Evolutionary conservation across 176 grass and related monocot species (phyloP).

Genomic region (Aegilops tauschii): DNA sequence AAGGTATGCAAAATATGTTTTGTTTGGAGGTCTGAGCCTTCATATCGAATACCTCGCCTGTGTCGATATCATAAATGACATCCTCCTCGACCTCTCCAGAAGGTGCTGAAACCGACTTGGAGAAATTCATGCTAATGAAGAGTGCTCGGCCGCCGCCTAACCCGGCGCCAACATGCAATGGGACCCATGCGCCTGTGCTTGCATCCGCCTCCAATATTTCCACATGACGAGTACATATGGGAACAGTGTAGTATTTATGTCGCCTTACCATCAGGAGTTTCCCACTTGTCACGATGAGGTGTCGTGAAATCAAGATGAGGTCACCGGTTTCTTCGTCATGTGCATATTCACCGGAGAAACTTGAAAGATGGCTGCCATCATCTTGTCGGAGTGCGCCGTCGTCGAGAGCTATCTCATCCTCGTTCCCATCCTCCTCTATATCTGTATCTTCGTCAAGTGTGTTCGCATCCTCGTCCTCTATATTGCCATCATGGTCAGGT

Average conservation of each 20-base stretch:
- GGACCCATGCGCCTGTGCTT: neutral
- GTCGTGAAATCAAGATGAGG: neutral
- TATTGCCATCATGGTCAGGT: neutral
- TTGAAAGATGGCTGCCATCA: neutral
- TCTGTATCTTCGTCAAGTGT: no score
- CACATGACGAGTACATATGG: neutral
- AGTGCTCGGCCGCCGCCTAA: neutral
- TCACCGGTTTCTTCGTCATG: neutral
- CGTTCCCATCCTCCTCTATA: neutral
- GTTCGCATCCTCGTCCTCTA: neutral
- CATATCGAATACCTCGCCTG: neutral
- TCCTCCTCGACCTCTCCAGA: neutral
- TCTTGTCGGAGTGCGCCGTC: neutral
- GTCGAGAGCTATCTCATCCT: neutral
- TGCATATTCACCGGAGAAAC: neutral
- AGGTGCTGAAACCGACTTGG: neutral
- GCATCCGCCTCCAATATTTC: neutral
- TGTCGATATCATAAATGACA: neutral
- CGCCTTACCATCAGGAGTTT: neutral
- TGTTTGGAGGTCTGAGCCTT: neutral
- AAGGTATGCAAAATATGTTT: neutral
- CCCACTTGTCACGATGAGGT: neutral
- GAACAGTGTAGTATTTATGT: neutral
- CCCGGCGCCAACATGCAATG: neutral
- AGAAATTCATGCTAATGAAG: neutral